Evolutionary conservation across 2,329 filamentous ascomycete genomes (phyloP), one percentile per base, ranked within the genome.

Genomic region (Talaromyces sp.): DNA sequence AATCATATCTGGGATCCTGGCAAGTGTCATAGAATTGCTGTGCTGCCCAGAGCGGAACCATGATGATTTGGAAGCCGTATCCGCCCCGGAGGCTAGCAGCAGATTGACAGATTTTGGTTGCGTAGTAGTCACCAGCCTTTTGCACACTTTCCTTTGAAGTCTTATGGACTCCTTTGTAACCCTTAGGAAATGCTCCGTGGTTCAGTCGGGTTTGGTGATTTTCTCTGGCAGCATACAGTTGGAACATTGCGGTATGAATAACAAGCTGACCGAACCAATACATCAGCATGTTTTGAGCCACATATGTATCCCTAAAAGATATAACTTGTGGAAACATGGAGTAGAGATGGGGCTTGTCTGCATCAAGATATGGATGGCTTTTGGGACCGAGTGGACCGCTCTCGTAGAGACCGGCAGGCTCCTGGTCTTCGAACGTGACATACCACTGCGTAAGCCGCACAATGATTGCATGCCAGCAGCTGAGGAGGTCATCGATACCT

Each of bases 21-120:
- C 31, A 40, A 15, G 31, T 45, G 13, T 47, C 40, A 47, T 58
- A 66, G 22, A 45, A 66, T 36, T 63, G 59, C 27, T 63, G 49
- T 17, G 64, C 59, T 43, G 64, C 60, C 64, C 64, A 66, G 7
- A 66, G 40, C 17, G 64, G 64, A 43, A 66, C 64, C 64, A 66
- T 66, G 13, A 58, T 43, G 34, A 66, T 63, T 31, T 66, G 64
- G 38, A 66, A 66, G 11, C 64, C 64, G 27, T 66, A 66, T 22
- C 64, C 64, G 15, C 60, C 64, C 45, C 15, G 53, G 34, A 66
- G 64, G 13, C 45, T 59, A 10, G 64, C 59, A 17, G 54, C 29
- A 15, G 64, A 66, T 38, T 66, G 64, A 36, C 64, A 66, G 22
- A 66, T 66, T 43, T 66, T 66, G n/a, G 53, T 66, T 25, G 64